These are phyloP conservation scores for Ceratocystis alfenasii DNA, from an alignment of 2,329 filamentous ascomycete species.

Conservation along the genomic window DNA sequence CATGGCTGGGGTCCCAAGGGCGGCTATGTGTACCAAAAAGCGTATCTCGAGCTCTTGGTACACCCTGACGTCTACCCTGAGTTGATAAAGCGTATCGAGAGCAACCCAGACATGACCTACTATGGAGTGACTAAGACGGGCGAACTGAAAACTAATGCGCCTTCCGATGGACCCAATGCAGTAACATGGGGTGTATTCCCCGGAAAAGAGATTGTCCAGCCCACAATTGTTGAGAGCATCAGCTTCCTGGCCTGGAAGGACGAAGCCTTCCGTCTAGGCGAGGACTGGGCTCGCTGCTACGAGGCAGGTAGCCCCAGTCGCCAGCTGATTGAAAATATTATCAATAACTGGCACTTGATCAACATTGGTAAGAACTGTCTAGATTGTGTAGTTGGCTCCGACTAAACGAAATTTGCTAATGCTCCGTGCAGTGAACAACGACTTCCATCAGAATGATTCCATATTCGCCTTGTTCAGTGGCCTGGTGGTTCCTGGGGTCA, in stretches of 20 bases:
- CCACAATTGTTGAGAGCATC: slow-evolving; percentile 96
- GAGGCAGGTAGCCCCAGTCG: slow-evolving; percentile 64
- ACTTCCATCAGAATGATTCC: slow-evolving; percentile 74
- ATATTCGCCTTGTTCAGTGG: slow-evolving; percentile 82
- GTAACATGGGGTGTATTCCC: slow-evolving; percentile 99
- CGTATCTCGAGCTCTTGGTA: slow-evolving; percentile 85
- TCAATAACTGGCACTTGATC: slow-evolving; percentile 84
- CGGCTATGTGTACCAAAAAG: slow-evolving; percentile 97
- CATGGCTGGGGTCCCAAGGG: slow-evolving; percentile 92
- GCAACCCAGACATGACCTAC: slow-evolving; percentile 75
- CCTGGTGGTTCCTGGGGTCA: slow-evolving; percentile 55
- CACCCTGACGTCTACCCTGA: slow-evolving; percentile 67
- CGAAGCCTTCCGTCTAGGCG: slow-evolving; percentile 83
- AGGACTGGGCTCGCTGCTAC: slow-evolving; percentile 91
- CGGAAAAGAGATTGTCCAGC: slow-evolving; percentile 98
- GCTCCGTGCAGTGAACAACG: slow-evolving; percentile 68
- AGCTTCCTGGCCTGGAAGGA: slow-evolving; percentile 98
- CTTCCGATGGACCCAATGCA: slow-evolving; percentile 82
- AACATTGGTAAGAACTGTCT: slow-evolving; percentile 64
- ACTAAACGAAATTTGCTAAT: neutral
- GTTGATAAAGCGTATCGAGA: slow-evolving; percentile 64
- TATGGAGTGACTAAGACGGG: slow-evolving; percentile 83
- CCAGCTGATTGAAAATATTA: slow-evolving; percentile 65
- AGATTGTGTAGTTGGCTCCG: no score
- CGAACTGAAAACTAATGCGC: slow-evolving; percentile 71